Conservation (phyloP, 2,329 filamentous ascomycete species). For the Mycosphaerella sp. region DNA sequence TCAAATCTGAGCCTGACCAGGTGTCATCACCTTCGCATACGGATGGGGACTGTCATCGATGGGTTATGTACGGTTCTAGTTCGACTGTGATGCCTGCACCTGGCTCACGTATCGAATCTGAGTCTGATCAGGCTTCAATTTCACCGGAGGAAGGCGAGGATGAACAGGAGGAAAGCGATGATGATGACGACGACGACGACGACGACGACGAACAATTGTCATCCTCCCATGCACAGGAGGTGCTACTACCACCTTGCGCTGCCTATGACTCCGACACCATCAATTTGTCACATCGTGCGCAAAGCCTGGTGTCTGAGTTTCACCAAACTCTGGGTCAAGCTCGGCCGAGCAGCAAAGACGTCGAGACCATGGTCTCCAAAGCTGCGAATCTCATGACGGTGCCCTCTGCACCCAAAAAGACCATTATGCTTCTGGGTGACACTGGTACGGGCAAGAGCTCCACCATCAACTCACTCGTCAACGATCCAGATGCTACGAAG, state of each 20-base stretch:
- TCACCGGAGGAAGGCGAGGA: neutral
- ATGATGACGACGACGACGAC: neutral
- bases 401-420: neutral
- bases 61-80: neutral
- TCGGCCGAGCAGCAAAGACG: neutral
- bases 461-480: slow-evolving; percentile 8
- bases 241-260: neutral
- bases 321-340: neutral
- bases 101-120: neutral
- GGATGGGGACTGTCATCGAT: no score
- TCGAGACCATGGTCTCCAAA: neutral
- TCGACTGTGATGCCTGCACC: neutral
- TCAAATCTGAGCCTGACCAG: no score
- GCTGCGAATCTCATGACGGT: neutral
- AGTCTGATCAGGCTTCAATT: no score
- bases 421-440: slow-evolving; percentile 3
- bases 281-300: neutral
- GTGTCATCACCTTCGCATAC: neutral
- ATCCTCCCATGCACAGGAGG: slow-evolving; percentile 3
- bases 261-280: neutral
- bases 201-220: neutral
- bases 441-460: slow-evolving; percentile 13
- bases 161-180: neutral
- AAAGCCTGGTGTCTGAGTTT: neutral
- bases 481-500: slow-evolving; percentile 8